Evolutionary conservation across 805 yeast species (phyloP).

Genomic region (Wickerhamomyces queroliae): DNA sequence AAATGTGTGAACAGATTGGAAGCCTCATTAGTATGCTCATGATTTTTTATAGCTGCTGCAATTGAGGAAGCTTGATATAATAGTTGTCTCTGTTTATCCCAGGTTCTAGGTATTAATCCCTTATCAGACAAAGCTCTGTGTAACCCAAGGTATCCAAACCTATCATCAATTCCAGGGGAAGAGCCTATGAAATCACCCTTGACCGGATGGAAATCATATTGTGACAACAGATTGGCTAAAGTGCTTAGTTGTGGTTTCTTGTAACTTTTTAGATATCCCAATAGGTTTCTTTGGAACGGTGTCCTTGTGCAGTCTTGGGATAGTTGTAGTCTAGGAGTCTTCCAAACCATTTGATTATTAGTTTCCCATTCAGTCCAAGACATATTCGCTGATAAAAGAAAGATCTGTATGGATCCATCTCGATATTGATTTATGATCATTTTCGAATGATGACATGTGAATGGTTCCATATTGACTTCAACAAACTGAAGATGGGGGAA

Average conservation of each 20-base stretch:
- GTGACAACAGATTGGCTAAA: conserved; percentile 25
- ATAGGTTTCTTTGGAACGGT: conserved; percentile 40
- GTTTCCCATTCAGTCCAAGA: conserved; percentile 46
- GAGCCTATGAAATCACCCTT: conserved; percentile 52
- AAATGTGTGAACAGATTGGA: conserved; percentile 20
- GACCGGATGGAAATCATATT: conserved; percentile 39
- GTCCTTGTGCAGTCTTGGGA: conserved; percentile 1
- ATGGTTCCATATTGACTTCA: conserved; percentile 31
- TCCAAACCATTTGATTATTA: conserved; percentile 66
- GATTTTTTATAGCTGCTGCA: conserved; percentile 8
- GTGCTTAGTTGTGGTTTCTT: conserved; percentile 20
- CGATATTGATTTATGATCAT: conserved; percentile 53
- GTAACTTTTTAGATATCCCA: conserved; percentile 41
- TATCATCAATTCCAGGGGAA: conserved; percentile 37
- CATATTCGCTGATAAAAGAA: conserved; percentile 55
- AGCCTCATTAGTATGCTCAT: not conserved
- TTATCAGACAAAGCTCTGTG: conserved; percentile 14
- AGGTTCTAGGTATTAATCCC: conserved; percentile 6
- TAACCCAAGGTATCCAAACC: conserved; percentile 24
- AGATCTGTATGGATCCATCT: conserved; percentile 41
- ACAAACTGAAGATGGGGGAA: conserved; percentile 17
- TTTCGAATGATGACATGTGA: conserved; percentile 58
- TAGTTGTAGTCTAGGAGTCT: conserved; percentile 37
- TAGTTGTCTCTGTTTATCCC: conserved; percentile 14
- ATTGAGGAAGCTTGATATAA: conserved; percentile 30